Percentiles rank a stretch among this genome's conserved stretches.
These are phyloP conservation scores for Pyrenopolyporus hunteri DNA, from an alignment of 495 filamentous ascomycete species.

Conservation along the genomic window DNA sequence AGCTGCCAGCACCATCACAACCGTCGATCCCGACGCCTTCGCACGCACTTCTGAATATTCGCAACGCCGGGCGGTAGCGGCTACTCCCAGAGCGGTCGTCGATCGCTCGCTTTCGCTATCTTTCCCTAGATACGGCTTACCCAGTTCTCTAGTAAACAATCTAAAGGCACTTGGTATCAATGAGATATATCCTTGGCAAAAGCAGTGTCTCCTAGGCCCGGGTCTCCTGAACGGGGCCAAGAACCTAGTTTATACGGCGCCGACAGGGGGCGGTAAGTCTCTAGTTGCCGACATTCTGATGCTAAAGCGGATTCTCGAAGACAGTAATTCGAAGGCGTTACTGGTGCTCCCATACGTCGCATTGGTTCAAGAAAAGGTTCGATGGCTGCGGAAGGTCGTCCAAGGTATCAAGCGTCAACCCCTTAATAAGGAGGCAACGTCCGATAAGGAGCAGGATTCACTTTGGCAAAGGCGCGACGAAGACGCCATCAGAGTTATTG, in stretches of 20 bases:
- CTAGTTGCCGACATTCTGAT: slow-evolving; percentile 78
- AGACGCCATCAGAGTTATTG: slow-evolving; percentile 65
- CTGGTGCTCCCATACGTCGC: slow-evolving; percentile 84
- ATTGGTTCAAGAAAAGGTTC: slow-evolving; percentile 81
- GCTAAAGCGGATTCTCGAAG: slow-evolving; percentile 72
- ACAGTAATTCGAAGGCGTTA: slow-evolving; percentile 71
- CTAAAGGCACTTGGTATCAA: slow-evolving; percentile 68
- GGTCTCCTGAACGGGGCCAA: slow-evolving; percentile 69
- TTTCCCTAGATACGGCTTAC: slow-evolving; percentile 70
- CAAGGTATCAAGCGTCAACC: slow-evolving; percentile 61
- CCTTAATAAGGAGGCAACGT: slow-evolving; percentile 1
- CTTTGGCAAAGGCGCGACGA: slow-evolving; percentile 54
- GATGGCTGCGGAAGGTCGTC: slow-evolving; percentile 74
- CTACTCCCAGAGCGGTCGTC: slow-evolving; percentile 57
- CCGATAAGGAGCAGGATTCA: slow-evolving; percentile 33
- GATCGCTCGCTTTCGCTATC: slow-evolving; percentile 68
- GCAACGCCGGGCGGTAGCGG: slow-evolving; percentile 49
- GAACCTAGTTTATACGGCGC: slow-evolving; percentile 84
- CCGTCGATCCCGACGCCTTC: slow-evolving; percentile 8
- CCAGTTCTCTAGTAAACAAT: slow-evolving; percentile 65
- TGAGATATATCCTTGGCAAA: slow-evolving; percentile 82
- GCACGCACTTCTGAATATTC: slow-evolving; percentile 51
- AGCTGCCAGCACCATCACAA: slow-evolving; percentile 45
- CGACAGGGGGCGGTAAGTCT: slow-evolving; percentile 82
- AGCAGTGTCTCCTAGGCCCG: slow-evolving; percentile 72